Base-by-base conservation (phyloP, 2,329 filamentous ascomycete genomes). In the Akanthomyces lecanii region DNA sequence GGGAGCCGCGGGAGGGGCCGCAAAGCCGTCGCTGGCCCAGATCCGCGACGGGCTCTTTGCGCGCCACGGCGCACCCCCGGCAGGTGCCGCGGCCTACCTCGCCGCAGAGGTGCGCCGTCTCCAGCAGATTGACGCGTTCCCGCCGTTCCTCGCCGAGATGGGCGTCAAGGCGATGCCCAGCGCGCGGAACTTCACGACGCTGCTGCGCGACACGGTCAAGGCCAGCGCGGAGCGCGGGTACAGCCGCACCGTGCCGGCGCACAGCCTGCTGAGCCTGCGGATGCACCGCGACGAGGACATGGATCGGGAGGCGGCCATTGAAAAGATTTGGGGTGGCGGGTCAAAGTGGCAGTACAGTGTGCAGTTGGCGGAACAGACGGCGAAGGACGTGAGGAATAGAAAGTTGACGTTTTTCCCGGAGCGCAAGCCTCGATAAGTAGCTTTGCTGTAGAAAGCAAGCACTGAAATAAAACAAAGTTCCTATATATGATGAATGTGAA, bases 21-120 rank as follows among this genome's bases (percentile, higher is more conserved):
- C 30, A 8, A 16, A 7, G n/a, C 50, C 50, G 18, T 54, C 75
- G 1, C 71, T 82, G 4, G 55, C 53, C 3, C 64, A 77, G 54
- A 69, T 82, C 36, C 74, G 77, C 56, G 76, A 82, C 44, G 74
- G 75, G 50, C 75, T 82, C 4, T 83, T 82, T 68, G 70, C 74
- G 8, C 73, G 75, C 3, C 78, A 81, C 63, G 79, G 81, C 40
- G 78, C 75, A 2, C 80, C 81, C 3, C 78, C 79, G 0, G 65
- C 65, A 1, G 77, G 76, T 3, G 71, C 75, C 0, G 77, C 79
- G 0, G 71, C 72, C 16, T 59, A 55, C 3, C 73, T 83, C 45
- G 76, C 80, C 0, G 67, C 74, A n/a, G 72, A 75, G 4, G 78
- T 82, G 61, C 77, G 77, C 25, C 71, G 73, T 2, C 75, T 83